A percentile compares a stretch with the other conserved stretches of the same genome.
These are phyloP conservation scores for Tolypocladium nubicola DNA, from an alignment of 2,329 filamentous ascomycete species.

Conservation along the genomic window DNA sequence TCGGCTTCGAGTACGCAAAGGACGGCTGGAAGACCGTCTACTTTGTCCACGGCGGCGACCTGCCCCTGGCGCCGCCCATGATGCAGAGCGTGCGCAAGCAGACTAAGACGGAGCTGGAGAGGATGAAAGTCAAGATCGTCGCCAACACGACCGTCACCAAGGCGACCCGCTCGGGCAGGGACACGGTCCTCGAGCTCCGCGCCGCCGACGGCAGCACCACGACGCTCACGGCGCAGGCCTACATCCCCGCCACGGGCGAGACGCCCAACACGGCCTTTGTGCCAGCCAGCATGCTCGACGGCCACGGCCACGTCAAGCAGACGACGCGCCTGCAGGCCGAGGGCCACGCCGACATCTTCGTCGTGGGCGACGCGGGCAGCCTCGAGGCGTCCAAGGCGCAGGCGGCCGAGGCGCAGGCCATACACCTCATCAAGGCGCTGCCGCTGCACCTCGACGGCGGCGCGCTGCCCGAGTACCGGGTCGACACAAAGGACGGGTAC, in stretches of 20 bases:
- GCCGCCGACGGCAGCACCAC: conserved; percentile 20
- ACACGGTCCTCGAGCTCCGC: conserved; percentile 24
- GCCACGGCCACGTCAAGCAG: conserved; percentile 23
- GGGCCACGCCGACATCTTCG: conserved; percentile 29
- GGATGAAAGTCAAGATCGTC: conserved; percentile 31
- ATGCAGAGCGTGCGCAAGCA: conserved; percentile 27
- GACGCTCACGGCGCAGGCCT: conserved; percentile 30
- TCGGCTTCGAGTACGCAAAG: conserved; percentile 34
- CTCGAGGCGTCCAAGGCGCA: conserved; percentile 24
- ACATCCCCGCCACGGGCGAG: conserved; percentile 36
- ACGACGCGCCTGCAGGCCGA: conserved; percentile 24
- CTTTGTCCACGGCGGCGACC: conserved; percentile 25
- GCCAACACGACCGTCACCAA: conserved; percentile 25
- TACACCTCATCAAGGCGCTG: conserved; percentile 23
- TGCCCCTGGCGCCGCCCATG: conserved; percentile 25
- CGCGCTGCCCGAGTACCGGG: conserved; percentile 18
- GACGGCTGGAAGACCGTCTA: conserved; percentile 34
- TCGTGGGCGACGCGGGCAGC: conserved; percentile 32
- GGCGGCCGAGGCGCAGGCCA: conserved; percentile 20
- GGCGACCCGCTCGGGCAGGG: conserved; percentile 11
- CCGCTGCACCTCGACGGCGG: conserved; percentile 20
- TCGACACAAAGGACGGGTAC: conserved; percentile 17
- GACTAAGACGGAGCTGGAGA: conserved; percentile 27
- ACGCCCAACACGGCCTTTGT: conserved; percentile 33
- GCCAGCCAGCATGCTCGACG: conserved; percentile 24